A percentile compares a stretch with the other conserved stretches of the same genome.
phyloP scores from a whole-genome alignment of 306 rosid genomes.

The Cucurbita ficifolia region DNA sequence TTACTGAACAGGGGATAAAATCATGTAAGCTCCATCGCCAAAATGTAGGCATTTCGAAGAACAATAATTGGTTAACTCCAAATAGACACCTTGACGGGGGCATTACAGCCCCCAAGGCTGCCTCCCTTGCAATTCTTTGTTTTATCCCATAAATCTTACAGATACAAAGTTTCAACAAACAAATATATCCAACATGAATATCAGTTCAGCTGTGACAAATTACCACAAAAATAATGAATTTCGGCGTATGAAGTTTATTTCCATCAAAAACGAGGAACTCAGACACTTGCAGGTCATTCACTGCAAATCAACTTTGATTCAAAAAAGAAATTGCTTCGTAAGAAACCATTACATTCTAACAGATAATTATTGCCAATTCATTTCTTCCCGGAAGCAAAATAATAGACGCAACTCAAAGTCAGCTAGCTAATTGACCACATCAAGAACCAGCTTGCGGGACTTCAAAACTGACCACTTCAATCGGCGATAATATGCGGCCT shows the following conservation, averaged over 20 bases:
- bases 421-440: slow-evolving; percentile 68
- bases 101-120: background rate
- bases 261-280: slow-evolving; percentile 7
- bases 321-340: slow-evolving; percentile 23
- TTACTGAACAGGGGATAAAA: no score
- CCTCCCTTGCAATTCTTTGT: background rate
- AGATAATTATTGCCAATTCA: slow-evolving; percentile 42
- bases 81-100: background rate
- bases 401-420: slow-evolving; percentile 10
- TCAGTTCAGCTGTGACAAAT: background rate
- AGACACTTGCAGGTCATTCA: slow-evolving; percentile 27
- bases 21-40: background rate
- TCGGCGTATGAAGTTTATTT: slow-evolving; percentile 8
- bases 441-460: slow-evolving; percentile 96
- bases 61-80: background rate
- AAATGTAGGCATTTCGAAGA: background rate
- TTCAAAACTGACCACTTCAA: slow-evolving; percentile 80
- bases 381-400: slow-evolving; percentile 23
- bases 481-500: slow-evolving; percentile 90
- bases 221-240: slow-evolving; percentile 4
- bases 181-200: background rate
- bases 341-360: slow-evolving; percentile 29
- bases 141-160: background rate
- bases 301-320: slow-evolving; percentile 19
- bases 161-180: background rate